Percentiles rank a stretch among this genome's conserved stretches.
Conservation (phyloP, 208 protist genomes). For the Herpetomonas samuelpessoai region DNA sequence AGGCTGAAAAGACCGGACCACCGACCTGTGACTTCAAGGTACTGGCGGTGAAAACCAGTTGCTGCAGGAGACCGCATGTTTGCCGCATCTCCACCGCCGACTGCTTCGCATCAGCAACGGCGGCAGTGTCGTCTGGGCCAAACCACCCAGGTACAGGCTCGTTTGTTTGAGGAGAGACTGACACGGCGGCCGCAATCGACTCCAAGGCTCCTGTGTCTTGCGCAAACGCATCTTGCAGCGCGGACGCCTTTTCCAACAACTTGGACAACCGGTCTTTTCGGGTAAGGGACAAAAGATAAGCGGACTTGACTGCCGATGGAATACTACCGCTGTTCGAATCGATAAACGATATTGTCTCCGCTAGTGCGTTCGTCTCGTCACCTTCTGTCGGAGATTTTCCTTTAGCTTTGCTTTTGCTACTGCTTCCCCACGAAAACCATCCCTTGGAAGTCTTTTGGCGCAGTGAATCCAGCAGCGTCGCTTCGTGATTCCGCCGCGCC, state of each 20-base stretch:
- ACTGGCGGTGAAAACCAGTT: conserved; percentile 12
- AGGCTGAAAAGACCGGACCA: conserved; percentile 6
- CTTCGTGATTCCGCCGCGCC: conserved; percentile 14
- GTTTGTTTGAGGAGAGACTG: neutral
- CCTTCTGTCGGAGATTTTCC: neutral
- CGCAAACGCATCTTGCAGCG: neutral
- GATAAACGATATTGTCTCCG: neutral
- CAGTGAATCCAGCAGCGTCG: conserved; percentile 16
- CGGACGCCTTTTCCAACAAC: conserved; percentile 2
- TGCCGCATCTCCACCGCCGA: neutral
- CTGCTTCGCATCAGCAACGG: neutral
- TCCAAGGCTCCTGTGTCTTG: conserved; percentile 7
- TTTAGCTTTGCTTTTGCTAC: neutral
- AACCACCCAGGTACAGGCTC: neutral
- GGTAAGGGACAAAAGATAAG: neutral
- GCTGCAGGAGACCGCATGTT: neutral
- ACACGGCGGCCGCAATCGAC: neutral
- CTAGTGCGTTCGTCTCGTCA: neutral
- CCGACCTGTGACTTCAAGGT: conserved; percentile 10
- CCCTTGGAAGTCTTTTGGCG: conserved; percentile 22
- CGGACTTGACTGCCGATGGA: neutral
- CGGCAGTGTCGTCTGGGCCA: neutral
- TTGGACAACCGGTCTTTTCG: neutral
- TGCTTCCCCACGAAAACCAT: conserved; percentile 34
- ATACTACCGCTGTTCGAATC: neutral